Evolutionary conservation across 148 eudicot genomes (phyloP).

Genomic region (Drosera capensis): DNA sequence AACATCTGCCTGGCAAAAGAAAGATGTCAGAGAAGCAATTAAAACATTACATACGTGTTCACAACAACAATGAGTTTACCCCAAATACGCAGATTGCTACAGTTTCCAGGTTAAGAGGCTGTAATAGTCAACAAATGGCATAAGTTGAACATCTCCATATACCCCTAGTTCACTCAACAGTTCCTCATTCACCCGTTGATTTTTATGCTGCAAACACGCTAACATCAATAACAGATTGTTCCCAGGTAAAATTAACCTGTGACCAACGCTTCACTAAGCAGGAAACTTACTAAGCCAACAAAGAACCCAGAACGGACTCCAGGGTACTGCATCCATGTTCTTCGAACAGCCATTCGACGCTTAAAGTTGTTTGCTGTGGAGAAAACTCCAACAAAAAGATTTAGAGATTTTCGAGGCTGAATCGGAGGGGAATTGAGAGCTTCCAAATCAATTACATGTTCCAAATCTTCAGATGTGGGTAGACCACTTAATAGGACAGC

Average conservation of each 20-base stretch:
- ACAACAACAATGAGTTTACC: slow-evolving; percentile 27
- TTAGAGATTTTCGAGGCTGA: slow-evolving; percentile 23
- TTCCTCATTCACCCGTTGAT: slow-evolving; percentile 53
- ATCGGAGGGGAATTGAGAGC: slow-evolving; percentile 52
- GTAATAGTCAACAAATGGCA: slow-evolving; percentile 98
- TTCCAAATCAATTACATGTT: slow-evolving; percentile 36
- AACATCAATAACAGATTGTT: no score
- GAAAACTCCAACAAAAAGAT: slow-evolving; percentile 69
- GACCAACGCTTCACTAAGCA: background rate
- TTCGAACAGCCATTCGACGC: slow-evolving; percentile 90
- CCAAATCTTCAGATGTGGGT: slow-evolving; percentile 63
- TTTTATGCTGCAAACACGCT: slow-evolving; percentile 54
- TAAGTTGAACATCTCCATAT: slow-evolving; percentile 80
- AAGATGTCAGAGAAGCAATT: slow-evolving; percentile 9
- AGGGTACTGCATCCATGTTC: slow-evolving; percentile 95
- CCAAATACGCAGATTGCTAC: slow-evolving; percentile 80
- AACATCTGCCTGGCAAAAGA: slow-evolving; percentile 50
- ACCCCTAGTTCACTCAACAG: slow-evolving; percentile 86
- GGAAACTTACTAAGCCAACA: slow-evolving; percentile 68
- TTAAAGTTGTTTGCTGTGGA: slow-evolving; percentile 82
- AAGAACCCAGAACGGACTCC: slow-evolving; percentile 77
- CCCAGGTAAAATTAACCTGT: no score
- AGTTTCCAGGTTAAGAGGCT: slow-evolving; percentile 73
- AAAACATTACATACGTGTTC: background rate
- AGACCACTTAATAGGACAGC: slow-evolving; percentile 69